Evolutionary conservation across 352 stramenopile species (phyloP).

Genomic region (Phytopythium kandeliae): DNA sequence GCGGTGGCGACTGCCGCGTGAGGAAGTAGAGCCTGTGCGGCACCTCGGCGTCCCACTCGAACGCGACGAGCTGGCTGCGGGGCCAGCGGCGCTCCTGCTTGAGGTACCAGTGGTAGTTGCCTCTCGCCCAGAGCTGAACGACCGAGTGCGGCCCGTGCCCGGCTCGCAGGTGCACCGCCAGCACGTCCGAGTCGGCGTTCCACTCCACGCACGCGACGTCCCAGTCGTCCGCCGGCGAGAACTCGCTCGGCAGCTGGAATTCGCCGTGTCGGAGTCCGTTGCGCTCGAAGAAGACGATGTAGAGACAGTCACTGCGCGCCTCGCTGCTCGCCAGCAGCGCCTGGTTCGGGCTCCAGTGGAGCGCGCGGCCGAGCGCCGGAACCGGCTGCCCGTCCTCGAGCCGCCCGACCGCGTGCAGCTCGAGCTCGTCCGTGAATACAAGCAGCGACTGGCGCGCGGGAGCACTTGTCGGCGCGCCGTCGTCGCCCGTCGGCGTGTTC

Average conservation of each 20-base stretch:
- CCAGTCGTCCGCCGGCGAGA: slow-evolving; percentile 15
- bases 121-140: slow-evolving; percentile 69
- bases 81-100: slow-evolving; percentile 52
- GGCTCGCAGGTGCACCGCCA: slow-evolving; percentile 44
- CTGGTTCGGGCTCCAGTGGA: slow-evolving; percentile 77
- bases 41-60: slow-evolving; percentile 54
- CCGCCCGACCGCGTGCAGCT: slow-evolving; percentile 53
- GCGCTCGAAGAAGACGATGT: slow-evolving; percentile 80
- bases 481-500: slow-evolving; percentile 26
- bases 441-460: slow-evolving; percentile 28
- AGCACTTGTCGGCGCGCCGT: background rate
- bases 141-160: slow-evolving; percentile 6
- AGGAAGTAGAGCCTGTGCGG: slow-evolving; percentile 34
- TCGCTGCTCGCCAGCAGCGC: slow-evolving; percentile 66
- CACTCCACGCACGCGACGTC: slow-evolving; percentile 35
- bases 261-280: slow-evolving; percentile 80
- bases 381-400: slow-evolving; percentile 68
- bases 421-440: slow-evolving; percentile 51
- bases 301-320: slow-evolving; percentile 41
- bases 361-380: slow-evolving; percentile 22
- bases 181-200: slow-evolving; percentile 63
- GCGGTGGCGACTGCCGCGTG: background rate
- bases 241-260: slow-evolving; percentile 47
- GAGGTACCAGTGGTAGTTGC: slow-evolving; percentile 85
- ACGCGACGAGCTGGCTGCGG: slow-evolving; percentile 17